Evolutionary conservation across 2,329 filamentous ascomycete genomes (phyloP), one percentile per base, ranked within the genome.

Genomic region (Hypoxylon sp.): DNA sequence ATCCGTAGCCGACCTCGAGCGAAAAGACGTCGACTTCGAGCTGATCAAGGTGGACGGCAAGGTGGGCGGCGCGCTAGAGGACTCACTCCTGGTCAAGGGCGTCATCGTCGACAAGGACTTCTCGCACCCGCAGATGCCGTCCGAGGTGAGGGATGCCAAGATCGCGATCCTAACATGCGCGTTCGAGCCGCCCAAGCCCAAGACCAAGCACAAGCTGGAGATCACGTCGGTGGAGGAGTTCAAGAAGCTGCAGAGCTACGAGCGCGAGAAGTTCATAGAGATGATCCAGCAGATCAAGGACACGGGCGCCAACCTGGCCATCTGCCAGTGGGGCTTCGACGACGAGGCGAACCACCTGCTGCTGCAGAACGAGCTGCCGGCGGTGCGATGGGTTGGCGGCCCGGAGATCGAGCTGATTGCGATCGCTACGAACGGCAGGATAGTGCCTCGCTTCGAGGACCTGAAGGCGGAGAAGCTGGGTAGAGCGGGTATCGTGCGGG

Each of bases 31-130:
- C 64, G 94, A 99, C 77, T 99, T 99, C 76, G 95, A 99, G 82
- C 82, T 99, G 71, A 99, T 99, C 84, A 99, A 99, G 86, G 94
- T 99, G 53, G 95, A 99, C 75, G 94, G 95, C 74, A 99, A 99
- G 84, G 93, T 98, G 34, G 95, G 95, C 72, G 95, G 96, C 63
- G 82, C 94, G 26, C 86, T 99, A 17, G 94, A 98, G 79, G 95
- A 99, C 79, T 92, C 94, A 5, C 82, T 98, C 28, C 88, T 99
- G 44, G 94, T 99, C 72, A 96, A 98, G 82, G 95, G 95, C 78
- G 95, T 99, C 70, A 97, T 99, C 78, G 87, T 99, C 78, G 95
- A 99, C 87, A 99, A 99, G 84, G 96, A 99, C 82, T 99, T 99
- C 80, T 98, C 95, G 34, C 95, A 99, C 79, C 95, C 95, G 11